Evolutionary conservation across 139 green algal species (phyloP).

Genomic region (Chlorella ohadii): DNA sequence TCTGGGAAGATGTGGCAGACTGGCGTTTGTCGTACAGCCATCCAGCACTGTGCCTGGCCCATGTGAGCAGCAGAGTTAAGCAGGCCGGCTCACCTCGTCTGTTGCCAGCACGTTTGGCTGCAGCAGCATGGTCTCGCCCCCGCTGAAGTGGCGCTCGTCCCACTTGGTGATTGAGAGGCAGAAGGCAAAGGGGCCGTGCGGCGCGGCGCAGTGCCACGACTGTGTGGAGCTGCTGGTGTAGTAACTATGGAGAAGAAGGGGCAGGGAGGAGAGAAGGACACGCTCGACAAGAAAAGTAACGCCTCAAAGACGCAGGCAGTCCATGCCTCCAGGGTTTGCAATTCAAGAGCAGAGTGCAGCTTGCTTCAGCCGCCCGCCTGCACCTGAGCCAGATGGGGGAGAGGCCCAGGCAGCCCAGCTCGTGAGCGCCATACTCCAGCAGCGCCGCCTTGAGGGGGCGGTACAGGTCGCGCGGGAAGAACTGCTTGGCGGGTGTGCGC

Average conservation of each 20-base stretch:
- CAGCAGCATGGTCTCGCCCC: slow-evolving; percentile 73
- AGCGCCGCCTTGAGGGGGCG: slow-evolving; percentile 71
- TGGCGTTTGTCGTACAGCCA: no score
- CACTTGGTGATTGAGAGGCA: slow-evolving; percentile 80
- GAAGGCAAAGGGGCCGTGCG: slow-evolving; percentile 74
- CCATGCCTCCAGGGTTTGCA: no score
- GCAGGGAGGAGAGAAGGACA: background rate
- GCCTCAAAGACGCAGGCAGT: no score
- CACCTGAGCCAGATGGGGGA: slow-evolving; percentile 78
- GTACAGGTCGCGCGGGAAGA: slow-evolving; percentile 64
- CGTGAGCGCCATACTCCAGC: slow-evolving; percentile 66
- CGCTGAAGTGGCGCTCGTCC: slow-evolving; percentile 62
- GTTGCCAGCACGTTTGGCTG: slow-evolving; percentile 46
- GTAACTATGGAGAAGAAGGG: slow-evolving; percentile 38
- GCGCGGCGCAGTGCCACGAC: slow-evolving; percentile 16
- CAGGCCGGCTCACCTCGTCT: background rate
- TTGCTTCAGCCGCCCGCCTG: background rate
- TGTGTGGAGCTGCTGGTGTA: slow-evolving; percentile 69
- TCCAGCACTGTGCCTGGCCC: no score
- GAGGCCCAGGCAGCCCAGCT: slow-evolving; percentile 79
- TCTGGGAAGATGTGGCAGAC: no score
- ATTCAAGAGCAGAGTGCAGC: no score
- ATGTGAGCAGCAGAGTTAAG: no score
- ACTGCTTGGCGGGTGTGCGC: slow-evolving; percentile 69
- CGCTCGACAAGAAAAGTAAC: no score